Percentiles rank a stretch among this genome's conserved stretches.
phyloP scores from a whole-genome alignment of 345 rosid species.

The Iberis pinnata region DNA sequence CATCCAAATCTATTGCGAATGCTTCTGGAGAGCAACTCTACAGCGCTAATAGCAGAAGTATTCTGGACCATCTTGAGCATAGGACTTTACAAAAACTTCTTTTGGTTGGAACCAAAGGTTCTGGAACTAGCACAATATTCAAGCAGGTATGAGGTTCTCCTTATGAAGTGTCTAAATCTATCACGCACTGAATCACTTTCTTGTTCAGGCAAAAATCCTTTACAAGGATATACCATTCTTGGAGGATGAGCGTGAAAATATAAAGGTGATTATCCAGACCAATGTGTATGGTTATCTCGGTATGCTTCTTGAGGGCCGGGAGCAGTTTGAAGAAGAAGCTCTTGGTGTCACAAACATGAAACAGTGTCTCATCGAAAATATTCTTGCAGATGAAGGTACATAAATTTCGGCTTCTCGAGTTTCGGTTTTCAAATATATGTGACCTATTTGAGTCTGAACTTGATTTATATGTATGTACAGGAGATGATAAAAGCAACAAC shows the following conservation, averaged over 20 bases:
- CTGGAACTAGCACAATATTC: conserved; percentile 95
- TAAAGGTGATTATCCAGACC: conserved; percentile 74
- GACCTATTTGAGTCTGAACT: not conserved
- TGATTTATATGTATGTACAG: conserved; percentile 30
- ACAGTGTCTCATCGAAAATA: conserved; percentile 27
- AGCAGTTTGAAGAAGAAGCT: conserved; percentile 85
- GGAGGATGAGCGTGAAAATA: conserved; percentile 75
- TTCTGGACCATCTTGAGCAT: conserved; percentile 73
- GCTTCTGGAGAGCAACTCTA: conserved; percentile 47
- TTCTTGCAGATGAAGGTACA: conserved; percentile 36
- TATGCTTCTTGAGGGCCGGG: conserved; percentile 93
- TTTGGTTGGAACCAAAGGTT: conserved; percentile 76
- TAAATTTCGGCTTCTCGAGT: not conserved
- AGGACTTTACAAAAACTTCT: conserved; percentile 68
- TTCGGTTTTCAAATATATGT: not conserved
- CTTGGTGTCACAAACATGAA: conserved; percentile 38
- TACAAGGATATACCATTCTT: conserved; percentile 77
- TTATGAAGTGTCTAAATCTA: not conserved
- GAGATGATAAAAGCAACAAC: conserved; percentile 23
- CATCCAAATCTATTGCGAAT: conserved; percentile 63
- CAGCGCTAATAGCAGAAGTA: conserved; percentile 49
- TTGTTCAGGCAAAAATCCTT: conserved; percentile 87
- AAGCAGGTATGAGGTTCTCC: conserved; percentile 61
- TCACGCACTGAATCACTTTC: conserved; percentile 3
- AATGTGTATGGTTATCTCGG: conserved; percentile 91